A percentile compares a stretch with the other conserved stretches of the same genome.
phyloP scores from a whole-genome alignment of 2,329 filamentous ascomycete species.

The Stachybotrys echinatus region DNA sequence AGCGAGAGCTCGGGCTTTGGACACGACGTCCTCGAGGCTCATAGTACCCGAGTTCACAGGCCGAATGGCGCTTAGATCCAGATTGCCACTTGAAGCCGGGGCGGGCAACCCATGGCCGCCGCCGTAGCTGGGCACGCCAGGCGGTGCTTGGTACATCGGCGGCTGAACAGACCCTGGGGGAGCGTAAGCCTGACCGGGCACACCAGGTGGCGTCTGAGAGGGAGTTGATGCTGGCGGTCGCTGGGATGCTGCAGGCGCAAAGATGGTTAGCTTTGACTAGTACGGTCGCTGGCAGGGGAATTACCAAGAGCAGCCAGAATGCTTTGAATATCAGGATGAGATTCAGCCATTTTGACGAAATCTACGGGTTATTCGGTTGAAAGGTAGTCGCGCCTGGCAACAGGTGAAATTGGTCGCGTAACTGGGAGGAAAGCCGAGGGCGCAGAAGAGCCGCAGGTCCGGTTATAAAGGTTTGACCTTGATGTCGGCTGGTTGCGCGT shows the following conservation, averaged over 20 bases:
- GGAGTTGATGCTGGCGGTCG: conserved; percentile 35
- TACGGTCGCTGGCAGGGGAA: conserved; percentile 10
- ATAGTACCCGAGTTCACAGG: conserved; percentile 76
- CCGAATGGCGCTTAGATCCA: conserved; percentile 76
- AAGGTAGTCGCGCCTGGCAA: not conserved
- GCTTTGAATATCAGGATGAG: conserved; percentile 36
- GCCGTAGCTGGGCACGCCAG: conserved; percentile 29
- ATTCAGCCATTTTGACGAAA: conserved; percentile 27
- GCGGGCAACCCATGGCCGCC: conserved; percentile 52
- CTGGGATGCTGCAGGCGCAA: conserved; percentile 33
- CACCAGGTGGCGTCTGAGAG: conserved; percentile 34
- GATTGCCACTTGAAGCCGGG: conserved; percentile 67
- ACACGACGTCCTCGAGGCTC: conserved; percentile 78
- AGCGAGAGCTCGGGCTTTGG: conserved; percentile 77
- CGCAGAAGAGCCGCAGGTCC: no score
- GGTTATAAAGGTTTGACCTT: no score
- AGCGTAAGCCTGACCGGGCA: conserved; percentile 31
- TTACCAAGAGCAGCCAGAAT: conserved; percentile 45
- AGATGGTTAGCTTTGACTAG: not conserved
- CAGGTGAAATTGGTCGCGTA: conserved; percentile 5
- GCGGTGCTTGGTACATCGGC: conserved; percentile 30
- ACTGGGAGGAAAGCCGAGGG: no score
- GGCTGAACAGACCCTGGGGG: conserved; percentile 28
- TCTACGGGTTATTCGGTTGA: no score
- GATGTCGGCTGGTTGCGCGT: no score